phyloP scores from a whole-genome alignment of 2,329 filamentous ascomycete genomes.

The Tolypocladium guangdongense region DNA sequence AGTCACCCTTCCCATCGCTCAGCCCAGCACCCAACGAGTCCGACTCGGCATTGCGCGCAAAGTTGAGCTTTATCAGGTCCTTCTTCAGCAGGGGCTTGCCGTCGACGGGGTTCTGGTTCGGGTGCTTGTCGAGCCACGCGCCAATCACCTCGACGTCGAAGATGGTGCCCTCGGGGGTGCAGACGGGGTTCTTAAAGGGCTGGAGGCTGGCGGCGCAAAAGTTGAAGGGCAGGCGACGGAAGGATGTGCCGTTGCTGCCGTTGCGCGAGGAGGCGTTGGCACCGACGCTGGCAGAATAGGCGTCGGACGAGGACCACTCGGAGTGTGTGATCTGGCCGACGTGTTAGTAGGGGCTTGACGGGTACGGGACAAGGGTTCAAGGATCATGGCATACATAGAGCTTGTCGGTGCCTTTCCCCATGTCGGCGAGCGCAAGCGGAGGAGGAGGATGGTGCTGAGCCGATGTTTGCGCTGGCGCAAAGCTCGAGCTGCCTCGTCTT shows the following conservation, averaged over 20 bases:
- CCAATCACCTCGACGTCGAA: conserved; percentile 94
- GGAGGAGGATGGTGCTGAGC: background rate
- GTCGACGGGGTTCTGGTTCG: conserved; percentile 76
- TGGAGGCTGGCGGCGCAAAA: conserved; percentile 95
- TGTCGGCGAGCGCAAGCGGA: conserved; percentile 9
- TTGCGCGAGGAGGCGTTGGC: conserved; percentile 48
- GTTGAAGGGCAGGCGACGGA: conserved; percentile 91
- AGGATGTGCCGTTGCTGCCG: conserved; percentile 42
- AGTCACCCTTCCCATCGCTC: conserved; percentile 56
- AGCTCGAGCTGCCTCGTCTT: background rate
- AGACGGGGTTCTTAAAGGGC: conserved; percentile 90
- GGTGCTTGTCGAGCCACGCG: conserved; percentile 85
- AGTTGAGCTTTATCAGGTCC: conserved; percentile 84
- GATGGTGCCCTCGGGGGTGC: conserved; percentile 74
- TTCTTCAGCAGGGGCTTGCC: conserved; percentile 67
- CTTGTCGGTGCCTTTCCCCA: conserved; percentile 35
- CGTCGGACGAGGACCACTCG: conserved; percentile 89
- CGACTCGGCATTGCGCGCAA: conserved; percentile 76
- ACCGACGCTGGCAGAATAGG: conserved; percentile 72
- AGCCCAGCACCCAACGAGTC: conserved; percentile 35
- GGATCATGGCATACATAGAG: conserved; percentile 24
- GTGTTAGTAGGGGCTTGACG: background rate
- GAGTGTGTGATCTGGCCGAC: conserved; percentile 70
- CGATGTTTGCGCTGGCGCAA: background rate
- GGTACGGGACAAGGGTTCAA: background rate